Base-by-base conservation (phyloP, 306 rosid genomes). In the Vigna radiata region DNA sequence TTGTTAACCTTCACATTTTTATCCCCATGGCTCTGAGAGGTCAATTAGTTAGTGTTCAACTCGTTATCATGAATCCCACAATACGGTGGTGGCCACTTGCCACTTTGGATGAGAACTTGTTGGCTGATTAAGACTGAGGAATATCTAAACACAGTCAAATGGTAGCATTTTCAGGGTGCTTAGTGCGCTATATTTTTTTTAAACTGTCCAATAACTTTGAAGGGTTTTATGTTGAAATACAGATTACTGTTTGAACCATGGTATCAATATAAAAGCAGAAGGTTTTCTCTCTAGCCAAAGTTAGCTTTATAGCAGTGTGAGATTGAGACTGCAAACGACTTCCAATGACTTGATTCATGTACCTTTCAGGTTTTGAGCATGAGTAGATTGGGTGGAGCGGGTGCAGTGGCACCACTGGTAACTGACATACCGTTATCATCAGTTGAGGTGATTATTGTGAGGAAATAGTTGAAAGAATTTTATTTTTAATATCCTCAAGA, bases 301-400 rank as follows among this genome's bases (percentile, higher is more conserved):
- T 70, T 75, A 61, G 62, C 70, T 62, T 52, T 76, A 8, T 31
- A 27, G 25, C 49, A 31, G 31, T 72, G 18, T 27, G 53, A 68
- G 56, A 58, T 3, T 14, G 70, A 67, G 61, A 67, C 23, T 47
- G 68, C 23, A 62, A 41, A 18, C 12, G 11, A 70, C 82, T 46
- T 62, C 61, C 36, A 15, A 19, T 62, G 75, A 73, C 55, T 36
- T 69, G 31, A 68, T 68, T 68, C 48, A 27, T 77, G 47, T 86
- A 68, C 89, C 69, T 81, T 85, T 81, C 88, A 95, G 98, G 98
- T 95, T 80, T 85, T 95, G 80, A 95, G 98, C 94, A 90, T 95
- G 97, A 95, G 98, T 86, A 88, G 98, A 87, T 79, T 95, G 93
- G 97, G 98, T 31, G 98, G 98, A 86, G 97, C 97, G 15, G 97